Percentiles rank a stretch among this genome's conserved stretches.
phyloP scores from a whole-genome alignment of 305 asterid species.

The Fraxinus ornus region DNA sequence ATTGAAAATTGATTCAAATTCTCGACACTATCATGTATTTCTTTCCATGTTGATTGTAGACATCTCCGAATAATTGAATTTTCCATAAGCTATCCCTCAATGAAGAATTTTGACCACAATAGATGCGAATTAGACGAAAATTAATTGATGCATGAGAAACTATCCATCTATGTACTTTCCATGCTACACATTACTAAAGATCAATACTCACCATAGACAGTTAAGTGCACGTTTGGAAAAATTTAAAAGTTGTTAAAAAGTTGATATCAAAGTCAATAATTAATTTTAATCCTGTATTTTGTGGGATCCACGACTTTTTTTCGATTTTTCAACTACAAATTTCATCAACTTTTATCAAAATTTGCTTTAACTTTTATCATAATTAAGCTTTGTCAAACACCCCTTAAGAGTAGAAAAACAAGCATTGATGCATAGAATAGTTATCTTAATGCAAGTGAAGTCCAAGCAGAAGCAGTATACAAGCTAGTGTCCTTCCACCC shows the following conservation, averaged over 20 bases:
- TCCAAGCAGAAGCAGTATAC: slow-evolving; percentile 82
- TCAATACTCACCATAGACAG: neutral
- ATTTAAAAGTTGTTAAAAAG: neutral
- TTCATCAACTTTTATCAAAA: neutral
- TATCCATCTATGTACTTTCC: neutral
- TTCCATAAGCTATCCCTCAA: neutral
- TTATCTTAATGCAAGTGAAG: slow-evolving; percentile 39
- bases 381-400: neutral
- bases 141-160: neutral
- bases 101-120: neutral
- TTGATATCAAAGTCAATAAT: neutral
- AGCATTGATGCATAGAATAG: neutral
- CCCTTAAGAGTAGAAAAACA: neutral
- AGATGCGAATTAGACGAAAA: neutral
- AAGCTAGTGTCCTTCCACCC: slow-evolving; percentile 83
- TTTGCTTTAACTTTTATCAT: neutral
- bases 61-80: neutral
- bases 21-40: neutral
- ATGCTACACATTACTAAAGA: neutral
- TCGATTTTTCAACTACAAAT: neutral
- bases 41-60: neutral
- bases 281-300: too few species aligned
- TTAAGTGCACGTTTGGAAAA: neutral
- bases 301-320: neutral
- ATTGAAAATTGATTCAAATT: neutral